phyloP scores from a whole-genome alignment of 805 yeast genomes.

The Candida ascalaphidarum region DNA sequence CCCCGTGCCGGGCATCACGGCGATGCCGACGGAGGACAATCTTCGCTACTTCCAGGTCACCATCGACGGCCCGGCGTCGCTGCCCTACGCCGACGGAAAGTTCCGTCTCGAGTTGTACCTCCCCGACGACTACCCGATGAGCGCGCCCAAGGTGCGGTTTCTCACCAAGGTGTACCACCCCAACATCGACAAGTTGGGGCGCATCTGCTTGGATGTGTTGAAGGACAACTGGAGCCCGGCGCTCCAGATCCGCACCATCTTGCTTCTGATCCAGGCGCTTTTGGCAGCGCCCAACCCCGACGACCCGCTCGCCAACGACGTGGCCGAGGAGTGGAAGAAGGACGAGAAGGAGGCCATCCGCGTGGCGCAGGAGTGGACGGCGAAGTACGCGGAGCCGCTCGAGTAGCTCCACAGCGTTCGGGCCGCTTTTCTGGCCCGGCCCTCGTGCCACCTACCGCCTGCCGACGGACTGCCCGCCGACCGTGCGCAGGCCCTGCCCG shows the following conservation, averaged over 20 bases:
- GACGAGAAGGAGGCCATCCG: slow-evolving; percentile 72
- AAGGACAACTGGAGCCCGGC: slow-evolving; percentile 98
- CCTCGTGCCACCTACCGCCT: too few species aligned
- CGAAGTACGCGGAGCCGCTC: slow-evolving; percentile 38
- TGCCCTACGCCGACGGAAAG: slow-evolving; percentile 80
- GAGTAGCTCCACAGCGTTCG: too few species aligned
- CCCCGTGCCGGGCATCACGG: slow-evolving; percentile 94
- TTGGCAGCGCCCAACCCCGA: slow-evolving; percentile 96
- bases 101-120: slow-evolving; percentile 80
- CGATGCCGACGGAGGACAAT: slow-evolving; percentile 90
- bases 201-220: slow-evolving; percentile 91
- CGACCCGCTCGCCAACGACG: slow-evolving; percentile 96
- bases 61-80: slow-evolving; percentile 82
- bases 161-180: slow-evolving; percentile 94
- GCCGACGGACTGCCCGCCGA: too few species aligned
- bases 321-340: slow-evolving; percentile 93
- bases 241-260: slow-evolving; percentile 84
- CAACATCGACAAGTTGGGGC: slow-evolving; percentile 88
- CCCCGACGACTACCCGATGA: slow-evolving; percentile 97
- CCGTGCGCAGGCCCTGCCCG: too few species aligned
- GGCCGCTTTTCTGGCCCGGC: neutral
- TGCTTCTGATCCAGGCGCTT: slow-evolving; percentile 86
- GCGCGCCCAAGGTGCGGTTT: slow-evolving; percentile 93
- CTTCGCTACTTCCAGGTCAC: slow-evolving; percentile 87
- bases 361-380: slow-evolving; percentile 75